A percentile compares a stretch with the other conserved stretches of the same genome.
phyloP scores from a whole-genome alignment of 2,329 filamentous ascomycete species.

The Botrytis galanthina region DNA sequence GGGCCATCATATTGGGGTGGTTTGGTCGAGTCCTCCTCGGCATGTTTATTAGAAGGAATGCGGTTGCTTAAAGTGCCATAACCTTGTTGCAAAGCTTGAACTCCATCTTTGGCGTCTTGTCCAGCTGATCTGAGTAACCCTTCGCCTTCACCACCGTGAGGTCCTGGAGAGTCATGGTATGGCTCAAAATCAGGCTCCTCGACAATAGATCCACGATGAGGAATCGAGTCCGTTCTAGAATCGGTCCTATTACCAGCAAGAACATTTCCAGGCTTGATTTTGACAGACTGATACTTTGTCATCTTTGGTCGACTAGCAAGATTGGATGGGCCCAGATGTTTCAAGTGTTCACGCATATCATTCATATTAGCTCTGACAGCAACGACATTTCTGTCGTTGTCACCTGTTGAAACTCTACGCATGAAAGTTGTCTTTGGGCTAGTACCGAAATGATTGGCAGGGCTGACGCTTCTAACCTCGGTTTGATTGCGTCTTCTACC shows the following conservation, averaged over 20 bases:
- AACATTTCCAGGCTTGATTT: conserved; percentile 56
- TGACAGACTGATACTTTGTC: conserved; percentile 61
- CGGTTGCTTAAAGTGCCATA: conserved; percentile 48
- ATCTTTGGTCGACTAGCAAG: conserved; percentile 62
- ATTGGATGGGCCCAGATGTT: conserved; percentile 65
- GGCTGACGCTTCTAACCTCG: conserved; percentile 24
- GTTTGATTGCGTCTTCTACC: conserved; percentile 23
- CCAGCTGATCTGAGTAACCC: conserved; percentile 53
- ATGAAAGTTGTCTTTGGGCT: conserved; percentile 53
- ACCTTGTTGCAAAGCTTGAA: conserved; percentile 56
- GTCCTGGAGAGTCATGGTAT: conserved; percentile 40
- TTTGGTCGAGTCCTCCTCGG: background rate
- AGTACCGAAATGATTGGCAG: conserved; percentile 28
- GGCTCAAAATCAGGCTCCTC: conserved; percentile 43
- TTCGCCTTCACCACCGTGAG: conserved; percentile 52
- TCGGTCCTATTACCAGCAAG: conserved; percentile 22
- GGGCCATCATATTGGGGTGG: conserved; percentile 7
- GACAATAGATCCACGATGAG: conserved; percentile 40
- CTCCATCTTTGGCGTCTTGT: conserved; percentile 61
- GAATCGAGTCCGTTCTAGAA: conserved; percentile 41
- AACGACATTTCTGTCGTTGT: conserved; percentile 53
- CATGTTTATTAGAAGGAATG: background rate
- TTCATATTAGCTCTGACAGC: conserved; percentile 59
- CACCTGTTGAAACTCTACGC: conserved; percentile 52
- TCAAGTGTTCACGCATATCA: conserved; percentile 62